phyloP scores from a whole-genome alignment of 164 flowering plant species.

The Magnolia changhungtana region DNA sequence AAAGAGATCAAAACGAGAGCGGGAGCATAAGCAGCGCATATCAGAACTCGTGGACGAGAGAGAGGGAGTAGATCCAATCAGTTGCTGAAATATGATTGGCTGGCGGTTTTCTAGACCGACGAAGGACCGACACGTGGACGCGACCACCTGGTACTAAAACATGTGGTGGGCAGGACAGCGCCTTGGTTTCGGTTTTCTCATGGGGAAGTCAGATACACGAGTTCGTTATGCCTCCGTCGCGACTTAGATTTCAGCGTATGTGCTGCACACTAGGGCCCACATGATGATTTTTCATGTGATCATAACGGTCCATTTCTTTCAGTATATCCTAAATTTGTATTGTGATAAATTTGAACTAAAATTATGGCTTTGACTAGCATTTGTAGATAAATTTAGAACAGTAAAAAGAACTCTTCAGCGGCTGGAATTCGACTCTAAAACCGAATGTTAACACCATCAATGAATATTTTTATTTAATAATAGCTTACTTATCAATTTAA shows the following conservation, averaged over 20 bases:
- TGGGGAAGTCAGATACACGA: background rate
- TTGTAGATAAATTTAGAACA: no score
- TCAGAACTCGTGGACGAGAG: slow-evolving; percentile 18
- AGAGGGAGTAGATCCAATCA: slow-evolving; percentile 13
- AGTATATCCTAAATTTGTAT: no score
- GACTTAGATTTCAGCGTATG: background rate
- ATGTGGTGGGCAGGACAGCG: background rate
- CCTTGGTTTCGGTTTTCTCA: background rate
- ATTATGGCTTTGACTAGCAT: no score
- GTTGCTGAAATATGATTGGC: slow-evolving; percentile 14
- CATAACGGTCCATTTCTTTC: no score
- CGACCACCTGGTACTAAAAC: background rate
- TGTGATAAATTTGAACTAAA: no score
- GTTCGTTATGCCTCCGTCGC: background rate
- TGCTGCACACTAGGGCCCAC: no score
- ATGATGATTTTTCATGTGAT: no score
- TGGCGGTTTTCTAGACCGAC: background rate
- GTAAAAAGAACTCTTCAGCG: no score
- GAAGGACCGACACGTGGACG: background rate
- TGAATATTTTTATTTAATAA: no score
- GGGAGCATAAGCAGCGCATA: background rate
- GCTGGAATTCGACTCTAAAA: no score
- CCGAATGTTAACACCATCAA: no score
- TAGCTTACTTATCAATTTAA: no score
- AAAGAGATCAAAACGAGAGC: slow-evolving; percentile 5